A percentile compares a stretch with the other conserved stretches of the same genome.
These are phyloP conservation scores for Fusarium albidum DNA, from an alignment of 2,329 filamentous ascomycete genomes.

Conservation along the genomic window DNA sequence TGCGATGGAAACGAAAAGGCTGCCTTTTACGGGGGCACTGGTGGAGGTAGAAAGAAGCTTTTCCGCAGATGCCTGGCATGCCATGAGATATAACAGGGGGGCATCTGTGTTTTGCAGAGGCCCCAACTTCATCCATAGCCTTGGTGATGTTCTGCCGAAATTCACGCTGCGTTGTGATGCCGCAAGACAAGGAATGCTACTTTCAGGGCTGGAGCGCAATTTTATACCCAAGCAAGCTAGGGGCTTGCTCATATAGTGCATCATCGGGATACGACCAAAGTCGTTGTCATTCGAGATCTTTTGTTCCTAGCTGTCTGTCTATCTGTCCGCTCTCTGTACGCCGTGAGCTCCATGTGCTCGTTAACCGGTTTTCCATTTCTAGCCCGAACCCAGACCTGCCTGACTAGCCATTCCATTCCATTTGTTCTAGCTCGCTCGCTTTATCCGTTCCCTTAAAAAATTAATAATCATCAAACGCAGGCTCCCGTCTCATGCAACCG, in stretches of 20 bases:
- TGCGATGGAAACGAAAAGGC: constrained; percentile 5
- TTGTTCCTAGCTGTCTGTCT: constrained; percentile 7
- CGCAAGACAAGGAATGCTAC: background rate
- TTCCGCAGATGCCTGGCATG: constrained; percentile 6
- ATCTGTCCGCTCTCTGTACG: background rate
- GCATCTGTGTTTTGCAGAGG: constrained; percentile 7
- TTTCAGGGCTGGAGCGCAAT: background rate
- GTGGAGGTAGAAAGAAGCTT: constrained; percentile 7
- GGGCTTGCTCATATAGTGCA: constrained; percentile 10
- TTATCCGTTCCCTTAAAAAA: constrained; percentile 3
- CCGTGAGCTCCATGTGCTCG: background rate
- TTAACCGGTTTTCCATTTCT: background rate
- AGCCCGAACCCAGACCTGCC: constrained; percentile 2
- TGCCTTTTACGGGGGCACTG: constrained; percentile 23
- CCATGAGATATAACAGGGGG: constrained; percentile 11
- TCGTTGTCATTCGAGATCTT: constrained; percentile 9
- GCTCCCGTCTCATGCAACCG: constrained; percentile 8
- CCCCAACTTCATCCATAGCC: background rate
- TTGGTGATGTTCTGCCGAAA: constrained; percentile 10
- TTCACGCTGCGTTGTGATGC: background rate
- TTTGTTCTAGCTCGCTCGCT: constrained; percentile 2
- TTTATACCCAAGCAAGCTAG: constrained; percentile 7
- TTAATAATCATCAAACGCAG: background rate
- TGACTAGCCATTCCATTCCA: background rate
- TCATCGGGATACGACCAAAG: constrained; percentile 14